Percentiles rank a stretch among this genome's conserved stretches.
Conservation (phyloP, 192 early-diverging fungal genomes). For the Jimgerdemannia flammicorona region DNA sequence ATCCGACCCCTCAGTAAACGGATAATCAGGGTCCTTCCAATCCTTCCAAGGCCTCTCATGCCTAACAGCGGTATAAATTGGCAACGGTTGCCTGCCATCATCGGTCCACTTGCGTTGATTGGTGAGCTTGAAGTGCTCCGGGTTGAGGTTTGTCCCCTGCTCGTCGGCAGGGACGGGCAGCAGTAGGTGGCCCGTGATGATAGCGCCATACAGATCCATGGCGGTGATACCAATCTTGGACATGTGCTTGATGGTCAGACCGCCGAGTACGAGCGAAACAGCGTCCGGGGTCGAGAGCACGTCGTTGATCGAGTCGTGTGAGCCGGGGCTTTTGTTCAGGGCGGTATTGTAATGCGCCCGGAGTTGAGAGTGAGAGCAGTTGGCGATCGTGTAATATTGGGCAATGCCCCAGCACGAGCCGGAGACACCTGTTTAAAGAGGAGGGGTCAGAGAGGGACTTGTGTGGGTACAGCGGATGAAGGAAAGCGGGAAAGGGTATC, state of each 20-base stretch:
- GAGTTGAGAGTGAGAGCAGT: conserved; percentile 28
- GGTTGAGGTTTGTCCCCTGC: conserved; percentile 35
- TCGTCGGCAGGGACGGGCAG: conserved; percentile 22
- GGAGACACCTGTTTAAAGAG: conserved; percentile 22
- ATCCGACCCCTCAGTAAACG: conserved; percentile 5
- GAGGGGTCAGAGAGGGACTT: too few species aligned
- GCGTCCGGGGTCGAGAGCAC: conserved; percentile 13
- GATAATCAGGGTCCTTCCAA: conserved; percentile 31
- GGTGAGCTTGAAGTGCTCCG: conserved; percentile 45
- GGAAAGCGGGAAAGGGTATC: too few species aligned
- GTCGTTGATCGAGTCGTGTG: conserved; percentile 4
- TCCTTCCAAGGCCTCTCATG: conserved; percentile 46
- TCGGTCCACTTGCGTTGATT: conserved; percentile 47
- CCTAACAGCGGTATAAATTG: conserved; percentile 68
- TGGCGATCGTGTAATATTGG: conserved; percentile 35
- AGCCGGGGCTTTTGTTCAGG: conserved; percentile 40
- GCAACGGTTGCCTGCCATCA: conserved; percentile 56
- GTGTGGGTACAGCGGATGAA: too few species aligned
- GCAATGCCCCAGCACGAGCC: conserved; percentile 56
- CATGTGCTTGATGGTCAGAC: conserved; percentile 19
- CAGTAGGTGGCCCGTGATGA: conserved; percentile 34
- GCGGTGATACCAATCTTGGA: conserved; percentile 30
- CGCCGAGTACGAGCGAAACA: conserved; percentile 13
- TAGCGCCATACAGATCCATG: conserved; percentile 47
- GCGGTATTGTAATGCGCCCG: conserved; percentile 31